A percentile compares a stretch with the other conserved stretches of the same genome.
These are phyloP conservation scores for Brasilioporus rufonigricans DNA, from an alignment of 768 basidiomycete species.

Conservation along the genomic window DNA sequence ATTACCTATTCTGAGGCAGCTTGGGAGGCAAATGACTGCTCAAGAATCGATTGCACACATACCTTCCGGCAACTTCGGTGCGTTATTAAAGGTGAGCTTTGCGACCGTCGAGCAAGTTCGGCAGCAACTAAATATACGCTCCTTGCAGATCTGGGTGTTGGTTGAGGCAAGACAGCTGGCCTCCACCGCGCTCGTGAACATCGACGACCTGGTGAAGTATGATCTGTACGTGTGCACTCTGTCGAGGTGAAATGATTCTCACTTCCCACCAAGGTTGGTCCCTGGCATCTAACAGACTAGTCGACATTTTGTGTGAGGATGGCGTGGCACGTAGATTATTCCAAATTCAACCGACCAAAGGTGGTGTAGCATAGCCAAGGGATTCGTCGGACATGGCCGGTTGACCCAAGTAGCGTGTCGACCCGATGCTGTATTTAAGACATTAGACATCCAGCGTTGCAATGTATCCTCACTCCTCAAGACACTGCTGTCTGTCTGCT, in stretches of 20 bases:
- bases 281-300: conserved; percentile 40
- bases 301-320: neutral
- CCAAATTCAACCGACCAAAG: neutral
- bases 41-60: conserved; percentile 60
- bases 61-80: conserved; percentile 71
- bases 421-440: conserved; percentile 12
- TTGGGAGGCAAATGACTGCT: conserved; percentile 89
- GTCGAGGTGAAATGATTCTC: conserved; percentile 6
- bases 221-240: conserved; percentile 64
- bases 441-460: conserved; percentile 1
- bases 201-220: conserved; percentile 84
- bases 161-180: conserved; percentile 90
- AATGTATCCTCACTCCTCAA: conserved; percentile 1
- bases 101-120: neutral
- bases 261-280: conserved; percentile 41
- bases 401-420: conserved; percentile 6
- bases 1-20: conserved; percentile 86
- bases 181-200: conserved; percentile 70
- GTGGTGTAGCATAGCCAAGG: conserved; percentile 19
- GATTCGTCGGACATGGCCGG: conserved; percentile 9
- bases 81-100: conserved; percentile 77
- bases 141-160: conserved; percentile 81
- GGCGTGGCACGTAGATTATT: conserved; percentile 14
- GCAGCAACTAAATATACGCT: conserved; percentile 1
- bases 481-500: neutral